Evolutionary conservation across 2,329 filamentous ascomycete species (phyloP).

Genomic region (Stachybotrys chlorohalonatus): DNA sequence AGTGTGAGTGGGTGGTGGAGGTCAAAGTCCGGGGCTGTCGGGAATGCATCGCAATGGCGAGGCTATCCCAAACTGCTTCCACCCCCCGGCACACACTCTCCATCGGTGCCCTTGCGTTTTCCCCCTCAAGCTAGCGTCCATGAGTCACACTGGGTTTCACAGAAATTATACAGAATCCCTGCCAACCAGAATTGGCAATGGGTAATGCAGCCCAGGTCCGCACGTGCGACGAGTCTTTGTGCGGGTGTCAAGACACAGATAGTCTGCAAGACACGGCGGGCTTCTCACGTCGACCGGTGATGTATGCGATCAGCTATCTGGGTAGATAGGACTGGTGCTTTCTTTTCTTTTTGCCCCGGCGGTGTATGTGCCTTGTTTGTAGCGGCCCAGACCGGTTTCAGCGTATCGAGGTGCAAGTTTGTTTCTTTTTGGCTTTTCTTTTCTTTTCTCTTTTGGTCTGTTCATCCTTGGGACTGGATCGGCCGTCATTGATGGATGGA

Average conservation of each 20-base stretch:
- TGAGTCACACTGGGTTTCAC: neutral
- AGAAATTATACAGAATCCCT: neutral
- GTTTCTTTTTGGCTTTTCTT: neutral
- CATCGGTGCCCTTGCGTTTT: neutral
- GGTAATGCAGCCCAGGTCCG: neutral
- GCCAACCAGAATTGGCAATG: neutral
- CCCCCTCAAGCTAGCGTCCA: slow-evolving; percentile 5
- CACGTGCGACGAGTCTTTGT: neutral
- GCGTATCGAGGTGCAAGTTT: neutral
- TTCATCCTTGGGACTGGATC: neutral
- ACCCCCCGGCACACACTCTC: neutral
- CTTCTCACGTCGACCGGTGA: neutral
- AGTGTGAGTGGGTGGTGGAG: neutral
- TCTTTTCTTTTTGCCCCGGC: no score
- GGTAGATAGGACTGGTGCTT: no score
- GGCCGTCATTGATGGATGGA: neutral
- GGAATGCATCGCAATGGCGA: neutral
- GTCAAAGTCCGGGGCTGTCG: neutral
- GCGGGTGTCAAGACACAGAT: neutral
- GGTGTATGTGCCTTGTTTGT: no score
- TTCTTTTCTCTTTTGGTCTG: neutral
- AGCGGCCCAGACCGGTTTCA: no score
- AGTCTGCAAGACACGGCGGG: neutral
- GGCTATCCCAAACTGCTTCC: neutral
- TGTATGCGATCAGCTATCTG: no score